Conservation (phyloP, 192 early-diverging fungal species). For the Thamnidium elegans region DNA sequence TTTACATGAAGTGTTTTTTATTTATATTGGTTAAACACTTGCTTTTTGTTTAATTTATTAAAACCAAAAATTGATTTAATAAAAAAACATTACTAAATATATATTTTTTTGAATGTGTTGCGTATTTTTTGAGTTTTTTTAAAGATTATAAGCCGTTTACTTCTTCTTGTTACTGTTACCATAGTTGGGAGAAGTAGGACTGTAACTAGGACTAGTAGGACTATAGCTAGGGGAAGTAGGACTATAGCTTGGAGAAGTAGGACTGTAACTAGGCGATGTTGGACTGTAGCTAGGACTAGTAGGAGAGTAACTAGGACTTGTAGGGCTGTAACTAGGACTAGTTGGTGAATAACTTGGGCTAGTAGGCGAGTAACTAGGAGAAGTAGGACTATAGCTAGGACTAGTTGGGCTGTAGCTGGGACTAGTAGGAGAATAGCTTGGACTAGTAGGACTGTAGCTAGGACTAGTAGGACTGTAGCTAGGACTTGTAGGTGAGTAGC, state of each 20-base stretch:
- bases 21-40: too few species aligned
- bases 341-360: slow-evolving; percentile 62
- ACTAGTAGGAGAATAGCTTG: slow-evolving; percentile 60
- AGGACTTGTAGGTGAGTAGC: slow-evolving; percentile 71
- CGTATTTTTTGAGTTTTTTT: too few species aligned
- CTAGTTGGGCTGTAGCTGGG: slow-evolving; percentile 63
- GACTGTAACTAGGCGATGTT: slow-evolving; percentile 24
- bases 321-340: slow-evolving; percentile 57
- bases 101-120: too few species aligned
- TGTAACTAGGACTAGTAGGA: slow-evolving; percentile 64
- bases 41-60: too few species aligned
- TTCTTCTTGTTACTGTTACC: slow-evolving; percentile 63
- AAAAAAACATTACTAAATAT: too few species aligned
- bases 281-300: slow-evolving; percentile 58
- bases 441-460: slow-evolving; percentile 60
- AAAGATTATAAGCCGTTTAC: too few species aligned
- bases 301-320: slow-evolving; percentile 65
- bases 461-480: slow-evolving; percentile 62
- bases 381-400: slow-evolving; percentile 56
- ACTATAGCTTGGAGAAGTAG: slow-evolving; percentile 50
- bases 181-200: slow-evolving; percentile 32
- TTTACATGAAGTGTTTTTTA: too few species aligned
- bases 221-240: slow-evolving; percentile 56
- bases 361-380: slow-evolving; percentile 57
- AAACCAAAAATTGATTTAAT: too few species aligned